Evolutionary conservation across 2,329 filamentous ascomycete genomes (phyloP).

Genomic region (Calonectria hongkongensis): DNA sequence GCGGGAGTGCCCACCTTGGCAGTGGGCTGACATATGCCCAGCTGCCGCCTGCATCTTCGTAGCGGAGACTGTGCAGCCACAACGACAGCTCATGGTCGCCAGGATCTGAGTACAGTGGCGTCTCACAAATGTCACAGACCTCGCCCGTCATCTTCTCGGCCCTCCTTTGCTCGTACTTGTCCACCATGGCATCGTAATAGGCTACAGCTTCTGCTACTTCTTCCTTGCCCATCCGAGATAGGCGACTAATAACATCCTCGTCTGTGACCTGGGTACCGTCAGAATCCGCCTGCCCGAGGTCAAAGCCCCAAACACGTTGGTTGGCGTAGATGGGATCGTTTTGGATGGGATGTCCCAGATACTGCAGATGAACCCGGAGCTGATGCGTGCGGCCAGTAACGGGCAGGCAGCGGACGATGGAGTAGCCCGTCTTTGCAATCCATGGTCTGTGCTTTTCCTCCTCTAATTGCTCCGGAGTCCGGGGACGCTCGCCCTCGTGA

Average conservation of each 20-base stretch:
- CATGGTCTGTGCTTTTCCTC: conserved; percentile 61
- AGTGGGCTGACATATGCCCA: conserved; percentile 93
- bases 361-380: conserved; percentile 94
- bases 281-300: conserved; percentile 80
- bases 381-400: conserved; percentile 97
- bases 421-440: conserved; percentile 85
- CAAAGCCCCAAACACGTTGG: conserved; percentile 89
- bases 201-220: conserved; percentile 93
- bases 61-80: conserved; percentile 93
- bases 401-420: conserved; percentile 94
- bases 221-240: conserved; percentile 94
- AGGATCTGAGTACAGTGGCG: conserved; percentile 94
- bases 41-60: conserved; percentile 86
- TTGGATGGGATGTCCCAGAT: conserved; percentile 93
- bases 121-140: conserved; percentile 86
- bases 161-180: conserved; percentile 90
- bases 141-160: conserved; percentile 95
- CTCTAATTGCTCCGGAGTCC: conserved; percentile 49
- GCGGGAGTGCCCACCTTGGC: conserved; percentile 91
- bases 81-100: conserved; percentile 92
- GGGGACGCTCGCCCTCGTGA: conserved; percentile 49
- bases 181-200: conserved; percentile 95
- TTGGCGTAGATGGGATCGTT: conserved; percentile 99
- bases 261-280: conserved; percentile 84
- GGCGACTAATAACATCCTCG: conserved; percentile 89